phyloP scores from a whole-genome alignment of 1,284 basidiomycete species.

The Austroboletus niveus region DNA sequence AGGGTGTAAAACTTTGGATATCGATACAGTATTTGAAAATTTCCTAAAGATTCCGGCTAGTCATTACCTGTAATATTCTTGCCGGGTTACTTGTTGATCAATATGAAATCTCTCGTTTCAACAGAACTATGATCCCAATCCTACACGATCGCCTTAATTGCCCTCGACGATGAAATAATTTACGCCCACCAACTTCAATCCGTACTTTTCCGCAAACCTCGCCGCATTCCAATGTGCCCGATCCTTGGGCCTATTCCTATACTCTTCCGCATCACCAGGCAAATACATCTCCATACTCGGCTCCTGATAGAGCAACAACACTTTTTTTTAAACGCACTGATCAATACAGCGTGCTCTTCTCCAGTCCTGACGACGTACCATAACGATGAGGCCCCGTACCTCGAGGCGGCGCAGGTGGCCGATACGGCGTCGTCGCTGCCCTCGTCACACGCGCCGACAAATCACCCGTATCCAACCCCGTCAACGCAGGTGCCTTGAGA shows the following conservation, averaged over 20 bases:
- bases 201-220: constrained; percentile 51
- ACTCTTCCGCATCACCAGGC: constrained; percentile 46
- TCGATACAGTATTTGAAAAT: too few species aligned
- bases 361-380: constrained; percentile 32
- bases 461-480: constrained; percentile 33
- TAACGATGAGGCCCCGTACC: constrained; percentile 60
- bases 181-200: constrained; percentile 56
- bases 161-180: constrained; percentile 48
- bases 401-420: constrained; percentile 54
- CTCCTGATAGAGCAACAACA: constrained; percentile 62
- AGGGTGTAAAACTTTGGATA: too few species aligned
- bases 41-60: too few species aligned
- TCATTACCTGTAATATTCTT: too few species aligned
- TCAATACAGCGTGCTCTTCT: too few species aligned
- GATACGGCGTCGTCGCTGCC: constrained; percentile 53
- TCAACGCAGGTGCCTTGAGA: constrained; percentile 44
- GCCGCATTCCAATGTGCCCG: constrained; percentile 54
- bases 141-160: not conserved
- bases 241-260: constrained; percentile 43
- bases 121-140: too few species aligned
- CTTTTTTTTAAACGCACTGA: constrained; percentile 19
- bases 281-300: constrained; percentile 44
- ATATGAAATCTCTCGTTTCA: too few species aligned
- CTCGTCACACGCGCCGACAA: constrained; percentile 44
- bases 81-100: too few species aligned